These are phyloP conservation scores for Debaryomyces sp. DNA, from an alignment of 1,139 yeast genomes.

Conservation along the genomic window DNA sequence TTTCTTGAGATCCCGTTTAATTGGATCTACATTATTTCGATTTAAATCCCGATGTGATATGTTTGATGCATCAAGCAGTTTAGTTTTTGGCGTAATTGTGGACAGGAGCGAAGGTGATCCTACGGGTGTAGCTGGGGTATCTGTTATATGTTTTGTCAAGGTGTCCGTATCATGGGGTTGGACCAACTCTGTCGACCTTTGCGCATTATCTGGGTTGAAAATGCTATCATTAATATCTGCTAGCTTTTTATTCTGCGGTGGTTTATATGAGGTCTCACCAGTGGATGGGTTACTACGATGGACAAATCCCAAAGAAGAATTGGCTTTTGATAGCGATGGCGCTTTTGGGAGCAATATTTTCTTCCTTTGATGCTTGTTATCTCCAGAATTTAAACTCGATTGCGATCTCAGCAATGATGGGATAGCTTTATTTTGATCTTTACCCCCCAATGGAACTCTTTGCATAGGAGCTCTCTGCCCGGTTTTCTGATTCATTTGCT, in stretches of 20 bases:
- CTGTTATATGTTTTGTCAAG: constrained; percentile 18
- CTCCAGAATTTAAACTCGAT: constrained; percentile 22
- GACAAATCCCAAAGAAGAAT: constrained; percentile 42
- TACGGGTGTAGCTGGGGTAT: not conserved
- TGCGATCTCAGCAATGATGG: constrained; percentile 39
- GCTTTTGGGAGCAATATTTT: constrained; percentile 19
- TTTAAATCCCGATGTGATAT: constrained; percentile 18
- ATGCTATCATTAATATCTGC: not conserved
- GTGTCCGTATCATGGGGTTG: constrained; percentile 26
- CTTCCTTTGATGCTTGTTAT: constrained; percentile 11
- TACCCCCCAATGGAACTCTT: constrained; percentile 54
- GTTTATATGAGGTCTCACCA: not conserved
- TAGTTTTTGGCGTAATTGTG: constrained; percentile 26
- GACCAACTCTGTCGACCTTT: constrained; percentile 19
- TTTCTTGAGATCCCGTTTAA: constrained; percentile 24
- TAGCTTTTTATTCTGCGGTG: not conserved
- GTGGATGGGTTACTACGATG: constrained; percentile 12
- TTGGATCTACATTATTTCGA: constrained; percentile 36
- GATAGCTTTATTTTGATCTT: constrained; percentile 40
- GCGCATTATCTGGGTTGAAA: constrained; percentile 17
- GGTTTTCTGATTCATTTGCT: constrained; percentile 4
- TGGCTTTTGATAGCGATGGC: constrained; percentile 38
- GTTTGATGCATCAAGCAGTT: constrained; percentile 26
- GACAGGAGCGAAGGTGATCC: constrained; percentile 8
- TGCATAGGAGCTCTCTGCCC: constrained; percentile 8